Percentiles rank a stretch among this genome's conserved stretches.
Conservation (phyloP, 208 protist species). For the Histomonas meleagridis region DNA sequence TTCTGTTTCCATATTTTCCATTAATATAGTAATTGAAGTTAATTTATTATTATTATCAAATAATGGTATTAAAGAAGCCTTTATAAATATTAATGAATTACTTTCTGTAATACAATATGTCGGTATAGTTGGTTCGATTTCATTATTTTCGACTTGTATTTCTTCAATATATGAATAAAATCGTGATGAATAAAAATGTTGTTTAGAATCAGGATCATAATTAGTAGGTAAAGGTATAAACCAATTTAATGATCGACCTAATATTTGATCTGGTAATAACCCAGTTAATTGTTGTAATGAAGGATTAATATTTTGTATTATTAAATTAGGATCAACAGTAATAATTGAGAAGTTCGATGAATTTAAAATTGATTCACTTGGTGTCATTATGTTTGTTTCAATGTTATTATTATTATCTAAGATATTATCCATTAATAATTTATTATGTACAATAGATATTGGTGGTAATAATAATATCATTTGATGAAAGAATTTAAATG, state of each 20-base stretch:
- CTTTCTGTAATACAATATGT: no score
- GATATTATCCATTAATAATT: background rate
- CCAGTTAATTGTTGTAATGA: background rate
- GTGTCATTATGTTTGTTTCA: background rate
- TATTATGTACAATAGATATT: background rate
- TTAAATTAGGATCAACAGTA: background rate
- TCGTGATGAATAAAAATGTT: no score
- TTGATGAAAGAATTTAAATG: no score
- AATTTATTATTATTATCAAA: no score
- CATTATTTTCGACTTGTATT: no score
- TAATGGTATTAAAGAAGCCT: no score
- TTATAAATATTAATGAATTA: no score
- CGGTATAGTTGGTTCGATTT: no score
- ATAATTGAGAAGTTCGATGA: background rate
- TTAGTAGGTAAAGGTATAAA: background rate
- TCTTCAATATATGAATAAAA: no score
- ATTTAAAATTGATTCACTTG: background rate
- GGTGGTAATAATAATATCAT: background rate
- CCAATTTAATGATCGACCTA: background rate
- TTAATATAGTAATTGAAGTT: background rate
- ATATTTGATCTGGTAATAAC: background rate
- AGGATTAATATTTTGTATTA: background rate
- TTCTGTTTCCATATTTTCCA: background rate
- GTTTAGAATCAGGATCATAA: background rate
- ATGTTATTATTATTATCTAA: background rate